Percentiles rank a stretch among this genome's conserved stretches.
Evolutionary conservation across 2,329 filamentous ascomycete genomes (phyloP).

Genomic region (Sordariomycetes sp.): DNA sequence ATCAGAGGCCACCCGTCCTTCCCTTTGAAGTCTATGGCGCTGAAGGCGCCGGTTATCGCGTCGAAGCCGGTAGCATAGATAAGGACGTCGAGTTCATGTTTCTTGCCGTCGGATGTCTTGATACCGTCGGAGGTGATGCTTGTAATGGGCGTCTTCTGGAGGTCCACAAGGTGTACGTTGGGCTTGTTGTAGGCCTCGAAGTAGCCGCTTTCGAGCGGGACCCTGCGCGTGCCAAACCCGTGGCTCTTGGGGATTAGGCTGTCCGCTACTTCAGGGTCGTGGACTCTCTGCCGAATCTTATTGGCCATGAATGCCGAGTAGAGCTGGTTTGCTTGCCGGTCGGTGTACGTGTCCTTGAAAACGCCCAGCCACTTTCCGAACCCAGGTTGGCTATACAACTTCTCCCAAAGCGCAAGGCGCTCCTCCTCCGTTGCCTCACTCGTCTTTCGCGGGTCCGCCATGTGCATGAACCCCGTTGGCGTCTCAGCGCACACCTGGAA

Average conservation of each 20-base stretch:
- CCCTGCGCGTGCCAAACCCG: slow-evolving; percentile 49
- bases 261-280: slow-evolving; percentile 40
- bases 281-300: slow-evolving; percentile 38
- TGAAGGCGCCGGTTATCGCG: slow-evolving; percentile 32
- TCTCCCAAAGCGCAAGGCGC: slow-evolving; percentile 11
- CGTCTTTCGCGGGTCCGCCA: slow-evolving; percentile 31
- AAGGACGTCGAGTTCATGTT: slow-evolving; percentile 44
- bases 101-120: slow-evolving; percentile 39
- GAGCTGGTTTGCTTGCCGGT: slow-evolving; percentile 13
- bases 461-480: slow-evolving; percentile 36
- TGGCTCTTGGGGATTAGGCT: slow-evolving; percentile 48
- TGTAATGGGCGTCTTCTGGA: slow-evolving; percentile 34
- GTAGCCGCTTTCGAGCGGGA: slow-evolving; percentile 50
- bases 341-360: slow-evolving; percentile 11
- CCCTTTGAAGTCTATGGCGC: slow-evolving; percentile 26
- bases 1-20: slow-evolving; percentile 37
- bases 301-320: slow-evolving; percentile 27
- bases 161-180: slow-evolving; percentile 47
- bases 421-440: slow-evolving; percentile 22
- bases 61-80: slow-evolving; percentile 57
- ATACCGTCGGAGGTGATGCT: slow-evolving; percentile 47
- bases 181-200: slow-evolving; percentile 48
- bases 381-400: slow-evolving; percentile 20
- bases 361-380: slow-evolving; percentile 18
- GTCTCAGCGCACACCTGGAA: slow-evolving; percentile 49